Evolutionary conservation across 139 green algal genomes (phyloP), one percentile per base, ranked within the genome.

Genomic region (Protoeuglena noctilucae): DNA sequence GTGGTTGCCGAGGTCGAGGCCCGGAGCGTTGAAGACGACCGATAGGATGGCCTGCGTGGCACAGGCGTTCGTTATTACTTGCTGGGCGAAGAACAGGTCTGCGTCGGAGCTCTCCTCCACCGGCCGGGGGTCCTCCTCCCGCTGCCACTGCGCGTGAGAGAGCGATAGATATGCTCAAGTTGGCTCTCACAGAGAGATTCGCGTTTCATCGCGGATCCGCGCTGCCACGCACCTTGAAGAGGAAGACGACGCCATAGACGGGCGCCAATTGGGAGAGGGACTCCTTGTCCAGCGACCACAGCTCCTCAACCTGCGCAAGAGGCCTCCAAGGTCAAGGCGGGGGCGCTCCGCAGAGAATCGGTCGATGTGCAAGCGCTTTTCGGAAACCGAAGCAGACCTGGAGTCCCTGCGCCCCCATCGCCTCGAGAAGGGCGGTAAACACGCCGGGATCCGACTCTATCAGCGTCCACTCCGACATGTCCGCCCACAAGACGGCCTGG

Each of bases 191-290:
- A n/a, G n/a, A n/a, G n/a, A n/a, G n/a, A n/a, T n/a, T n/a, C n/a
- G n/a, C n/a, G n/a, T n/a, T n/a, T n/a, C n/a, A n/a, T n/a, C n/a
- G n/a, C n/a, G n/a, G n/a, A n/a, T n/a, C n/a, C n/a, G n/a, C n/a
- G n/a, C n/a, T n/a, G n/a, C n/a, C 55, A 19, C 69, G 65, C 78
- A 78, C 98, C 66, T 98, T 98, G 78, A 98, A 98, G 28, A 98
- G 73, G 59, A 98, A 98, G 2, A 98, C 87, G 2, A 98, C 68
- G 1, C 91, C 91, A 61, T 94, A 93, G 3, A 98, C 75, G 0
- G 88, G 90, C 72, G 56, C 65, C 18, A 93, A 49, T 1, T 63
- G 27, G 12, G 63, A 21, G 25, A 93, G 62, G 0, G 60, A 58
- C 12, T 84, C 69, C 4, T 68, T 49, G 31, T 96, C 88, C 21